phyloP scores from a whole-genome alignment of 2,329 filamentous ascomycete genomes.

The Verticillium dahliae region DNA sequence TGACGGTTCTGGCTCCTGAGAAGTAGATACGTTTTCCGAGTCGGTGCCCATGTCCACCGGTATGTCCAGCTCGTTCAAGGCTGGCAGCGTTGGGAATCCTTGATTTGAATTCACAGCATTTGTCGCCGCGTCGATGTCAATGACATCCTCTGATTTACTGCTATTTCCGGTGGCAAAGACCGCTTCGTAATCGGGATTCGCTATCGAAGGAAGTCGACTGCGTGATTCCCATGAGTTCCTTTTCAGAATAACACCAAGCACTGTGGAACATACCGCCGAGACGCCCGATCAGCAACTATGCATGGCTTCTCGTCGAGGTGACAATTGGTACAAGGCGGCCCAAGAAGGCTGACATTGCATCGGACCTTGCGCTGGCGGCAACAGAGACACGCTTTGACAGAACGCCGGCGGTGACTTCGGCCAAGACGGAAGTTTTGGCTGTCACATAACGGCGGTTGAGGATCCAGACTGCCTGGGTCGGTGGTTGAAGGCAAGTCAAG shows the following conservation, averaged over 20 bases:
- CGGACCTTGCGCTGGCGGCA: not conserved
- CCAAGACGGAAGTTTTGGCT: no score
- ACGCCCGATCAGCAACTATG: not conserved
- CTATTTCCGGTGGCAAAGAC: not conserved
- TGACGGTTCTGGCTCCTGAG: no score
- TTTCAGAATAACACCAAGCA: no score
- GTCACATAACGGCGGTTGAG: no score
- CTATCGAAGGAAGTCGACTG: not conserved
- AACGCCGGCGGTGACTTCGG: not conserved
- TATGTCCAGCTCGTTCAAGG: no score
- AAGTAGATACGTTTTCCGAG: no score
- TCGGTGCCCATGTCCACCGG: no score
- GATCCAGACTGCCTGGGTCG: no score
- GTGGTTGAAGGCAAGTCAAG: no score
- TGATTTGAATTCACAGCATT: not conserved
- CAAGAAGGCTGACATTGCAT: not conserved
- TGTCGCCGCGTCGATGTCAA: not conserved
- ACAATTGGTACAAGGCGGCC: not conserved
- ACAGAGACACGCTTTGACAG: not conserved
- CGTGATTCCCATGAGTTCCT: no score
- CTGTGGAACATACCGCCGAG: not conserved
- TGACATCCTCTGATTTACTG: no score
- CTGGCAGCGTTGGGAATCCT: not conserved
- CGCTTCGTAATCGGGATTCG: not conserved
- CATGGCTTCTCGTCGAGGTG: not conserved